Percentiles rank a stretch among this genome's conserved stretches.
Evolutionary conservation across 2,329 filamentous ascomycete genomes (phyloP).

Genomic region (Aspergillaceae sp.): DNA sequence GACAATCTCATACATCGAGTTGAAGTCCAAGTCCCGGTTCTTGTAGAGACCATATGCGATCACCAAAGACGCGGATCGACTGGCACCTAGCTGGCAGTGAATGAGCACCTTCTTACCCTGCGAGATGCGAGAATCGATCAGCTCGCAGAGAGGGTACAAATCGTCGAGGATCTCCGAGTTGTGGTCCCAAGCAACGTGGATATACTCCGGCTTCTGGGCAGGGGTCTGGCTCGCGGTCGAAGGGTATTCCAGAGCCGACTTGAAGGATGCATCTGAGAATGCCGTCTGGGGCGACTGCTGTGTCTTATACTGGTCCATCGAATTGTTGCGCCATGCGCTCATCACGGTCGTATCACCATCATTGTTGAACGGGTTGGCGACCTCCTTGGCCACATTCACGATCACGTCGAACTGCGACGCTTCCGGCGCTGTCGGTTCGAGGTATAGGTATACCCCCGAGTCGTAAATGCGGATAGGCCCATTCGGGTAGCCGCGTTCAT

Average conservation of each 20-base stretch:
- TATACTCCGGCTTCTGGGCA: slow-evolving; percentile 48
- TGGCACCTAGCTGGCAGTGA: slow-evolving; percentile 58
- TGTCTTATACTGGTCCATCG: slow-evolving; percentile 13
- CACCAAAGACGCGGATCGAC: slow-evolving; percentile 56
- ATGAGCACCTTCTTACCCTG: slow-evolving; percentile 53
- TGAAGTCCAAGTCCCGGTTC: slow-evolving; percentile 53
- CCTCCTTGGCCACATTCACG: slow-evolving; percentile 58
- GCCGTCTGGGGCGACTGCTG: slow-evolving; percentile 37
- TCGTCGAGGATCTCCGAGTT: slow-evolving; percentile 60
- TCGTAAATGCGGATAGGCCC: slow-evolving; percentile 58
- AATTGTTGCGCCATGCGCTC: slow-evolving; percentile 42
- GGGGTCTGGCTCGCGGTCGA: slow-evolving; percentile 25
- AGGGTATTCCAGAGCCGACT: slow-evolving; percentile 41
- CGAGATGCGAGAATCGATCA: slow-evolving; percentile 52
- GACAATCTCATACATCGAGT: slow-evolving; percentile 56
- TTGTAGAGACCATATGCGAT: slow-evolving; percentile 60
- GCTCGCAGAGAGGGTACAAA: slow-evolving; percentile 49
- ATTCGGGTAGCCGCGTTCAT: slow-evolving; percentile 55
- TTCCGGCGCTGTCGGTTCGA: slow-evolving; percentile 54
- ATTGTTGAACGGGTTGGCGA: slow-evolving; percentile 49
- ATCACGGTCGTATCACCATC: slow-evolving; percentile 31
- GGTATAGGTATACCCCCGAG: slow-evolving; percentile 52
- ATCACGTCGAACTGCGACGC: slow-evolving; percentile 54
- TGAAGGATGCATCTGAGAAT: slow-evolving; percentile 29
- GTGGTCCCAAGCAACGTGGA: slow-evolving; percentile 59